phyloP scores from a whole-genome alignment of 495 filamentous ascomycete species.

The Daldinia bambusicola region DNA sequence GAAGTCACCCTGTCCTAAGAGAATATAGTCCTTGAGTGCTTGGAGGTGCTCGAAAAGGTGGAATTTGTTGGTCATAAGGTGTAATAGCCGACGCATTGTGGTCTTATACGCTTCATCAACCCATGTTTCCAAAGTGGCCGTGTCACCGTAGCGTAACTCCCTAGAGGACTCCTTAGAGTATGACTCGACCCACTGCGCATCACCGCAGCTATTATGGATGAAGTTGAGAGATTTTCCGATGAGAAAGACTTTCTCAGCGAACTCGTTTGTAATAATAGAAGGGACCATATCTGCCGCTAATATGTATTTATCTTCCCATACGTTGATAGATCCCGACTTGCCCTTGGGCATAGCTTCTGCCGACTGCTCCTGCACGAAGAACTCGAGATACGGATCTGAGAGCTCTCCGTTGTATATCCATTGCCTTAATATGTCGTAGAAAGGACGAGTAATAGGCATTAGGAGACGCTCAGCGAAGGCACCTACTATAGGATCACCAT shows the following conservation, averaged over 20 bases:
- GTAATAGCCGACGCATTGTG: slow-evolving; percentile 94
- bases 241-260: slow-evolving; percentile 93
- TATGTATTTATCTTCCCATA: slow-evolving; percentile 98
- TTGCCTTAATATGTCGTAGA: slow-evolving; percentile 93
- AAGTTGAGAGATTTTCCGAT: slow-evolving; percentile 99
- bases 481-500: slow-evolving; percentile 94
- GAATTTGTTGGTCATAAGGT: slow-evolving; percentile 93
- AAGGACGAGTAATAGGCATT: slow-evolving; percentile 90
- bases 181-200: slow-evolving; percentile 93
- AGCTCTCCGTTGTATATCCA: slow-evolving; percentile 99
- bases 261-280: slow-evolving; percentile 88
- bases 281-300: slow-evolving; percentile 87
- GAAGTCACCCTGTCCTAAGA: slow-evolving; percentile 96
- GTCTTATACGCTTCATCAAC: slow-evolving; percentile 98
- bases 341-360: slow-evolving; percentile 67
- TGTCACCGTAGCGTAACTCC: slow-evolving; percentile 93
- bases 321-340: slow-evolving; percentile 72
- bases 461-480: slow-evolving; percentile 94
- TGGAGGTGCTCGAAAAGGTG: slow-evolving; percentile 91
- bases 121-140: slow-evolving; percentile 85
- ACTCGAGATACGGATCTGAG: slow-evolving; percentile 93
- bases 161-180: slow-evolving; percentile 96
- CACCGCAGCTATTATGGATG: slow-evolving; percentile 92
- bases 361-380: slow-evolving; percentile 87
- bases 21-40: slow-evolving; percentile 92